A percentile compares a stretch with the other conserved stretches of the same genome.
Evolutionary conservation across 1,284 basidiomycete genomes (phyloP).

Genomic region (Microbotryum silenes-acaulis): DNA sequence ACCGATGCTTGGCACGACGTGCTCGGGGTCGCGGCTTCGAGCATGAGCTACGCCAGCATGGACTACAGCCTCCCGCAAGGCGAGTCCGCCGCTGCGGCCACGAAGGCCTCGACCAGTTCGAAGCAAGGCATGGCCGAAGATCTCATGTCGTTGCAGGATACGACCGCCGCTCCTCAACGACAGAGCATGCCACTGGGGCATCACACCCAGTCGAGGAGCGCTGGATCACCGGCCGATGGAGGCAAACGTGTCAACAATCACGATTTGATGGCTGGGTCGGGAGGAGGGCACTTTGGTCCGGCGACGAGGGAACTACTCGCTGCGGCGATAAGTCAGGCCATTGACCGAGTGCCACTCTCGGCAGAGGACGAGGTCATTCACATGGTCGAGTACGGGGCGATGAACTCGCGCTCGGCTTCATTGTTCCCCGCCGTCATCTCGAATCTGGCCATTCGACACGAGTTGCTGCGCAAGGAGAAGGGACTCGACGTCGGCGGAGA

Average conservation of each 20-base stretch:
- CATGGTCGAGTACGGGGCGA: constrained; percentile 42
- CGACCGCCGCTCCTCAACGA: no score
- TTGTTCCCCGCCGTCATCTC: constrained; percentile 39
- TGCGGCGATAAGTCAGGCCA: constrained; percentile 34
- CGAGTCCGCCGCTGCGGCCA: no score
- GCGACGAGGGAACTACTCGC: constrained; percentile 37
- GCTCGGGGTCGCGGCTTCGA: background rate
- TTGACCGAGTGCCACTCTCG: constrained; percentile 34
- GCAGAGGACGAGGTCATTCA: constrained; percentile 34
- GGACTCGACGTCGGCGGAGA: constrained; percentile 1
- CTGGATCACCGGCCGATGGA: background rate
- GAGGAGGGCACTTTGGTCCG: constrained; percentile 39
- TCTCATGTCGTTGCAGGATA: constrained; percentile 4
- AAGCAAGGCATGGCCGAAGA: background rate
- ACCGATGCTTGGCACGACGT: constrained; percentile 20
- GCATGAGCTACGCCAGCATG: no score
- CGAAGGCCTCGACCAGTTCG: no score
- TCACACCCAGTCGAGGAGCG: background rate
- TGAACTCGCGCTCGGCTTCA: constrained; percentile 37
- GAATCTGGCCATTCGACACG: constrained; percentile 28
- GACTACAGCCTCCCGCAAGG: no score
- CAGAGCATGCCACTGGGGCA: no score
- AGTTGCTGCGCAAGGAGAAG: constrained; percentile 5
- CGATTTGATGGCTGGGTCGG: constrained; percentile 22
- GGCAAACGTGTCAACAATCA: constrained; percentile 8